Conservation (phyloP, 2,329 filamentous ascomycete species). For the Lecanicillium sp. region DNA sequence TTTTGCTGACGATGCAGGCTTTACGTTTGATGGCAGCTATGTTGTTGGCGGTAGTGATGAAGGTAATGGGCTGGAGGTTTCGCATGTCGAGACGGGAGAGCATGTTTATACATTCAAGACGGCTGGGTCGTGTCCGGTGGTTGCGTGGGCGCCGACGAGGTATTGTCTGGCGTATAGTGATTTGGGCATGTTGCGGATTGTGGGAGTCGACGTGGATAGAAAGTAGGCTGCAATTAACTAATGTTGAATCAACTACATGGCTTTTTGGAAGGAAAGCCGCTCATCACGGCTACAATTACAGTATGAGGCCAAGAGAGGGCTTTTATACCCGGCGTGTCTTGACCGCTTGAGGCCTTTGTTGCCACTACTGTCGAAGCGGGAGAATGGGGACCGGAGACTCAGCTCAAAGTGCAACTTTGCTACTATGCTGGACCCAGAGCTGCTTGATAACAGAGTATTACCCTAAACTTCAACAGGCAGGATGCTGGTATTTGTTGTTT, state of each 20-base stretch:
- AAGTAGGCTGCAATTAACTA: slow-evolving; percentile 19
- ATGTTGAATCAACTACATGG: neutral
- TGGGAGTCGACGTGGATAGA: slow-evolving; percentile 46
- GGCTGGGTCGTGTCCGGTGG: slow-evolving; percentile 52
- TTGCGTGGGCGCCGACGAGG: slow-evolving; percentile 67
- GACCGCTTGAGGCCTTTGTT: too few relatives aligned
- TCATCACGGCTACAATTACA: too few relatives aligned
- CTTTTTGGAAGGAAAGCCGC: neutral
- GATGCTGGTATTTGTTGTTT: too few relatives aligned
- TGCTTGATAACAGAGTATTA: too few relatives aligned
- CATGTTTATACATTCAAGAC: slow-evolving; percentile 65
- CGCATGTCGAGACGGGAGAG: slow-evolving; percentile 66
- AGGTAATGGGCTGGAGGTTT: slow-evolving; percentile 59
- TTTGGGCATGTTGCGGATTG: slow-evolving; percentile 57
- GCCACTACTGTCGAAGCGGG: too few relatives aligned
- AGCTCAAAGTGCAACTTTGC: too few relatives aligned
- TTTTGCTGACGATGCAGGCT: slow-evolving; percentile 36
- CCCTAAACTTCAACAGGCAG: too few relatives aligned
- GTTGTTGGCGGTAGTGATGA: slow-evolving; percentile 68
- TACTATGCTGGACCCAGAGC: too few relatives aligned
- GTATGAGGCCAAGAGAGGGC: too few relatives aligned
- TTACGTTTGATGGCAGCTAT: slow-evolving; percentile 71
- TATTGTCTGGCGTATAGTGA: slow-evolving; percentile 71
- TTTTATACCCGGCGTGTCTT: neutral
- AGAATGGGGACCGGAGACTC: too few relatives aligned